A percentile compares a stretch with the other conserved stretches of the same genome.
Conservation (phyloP, 2,329 filamentous ascomycete genomes). For the Myriosclerotinia duriaeana region DNA sequence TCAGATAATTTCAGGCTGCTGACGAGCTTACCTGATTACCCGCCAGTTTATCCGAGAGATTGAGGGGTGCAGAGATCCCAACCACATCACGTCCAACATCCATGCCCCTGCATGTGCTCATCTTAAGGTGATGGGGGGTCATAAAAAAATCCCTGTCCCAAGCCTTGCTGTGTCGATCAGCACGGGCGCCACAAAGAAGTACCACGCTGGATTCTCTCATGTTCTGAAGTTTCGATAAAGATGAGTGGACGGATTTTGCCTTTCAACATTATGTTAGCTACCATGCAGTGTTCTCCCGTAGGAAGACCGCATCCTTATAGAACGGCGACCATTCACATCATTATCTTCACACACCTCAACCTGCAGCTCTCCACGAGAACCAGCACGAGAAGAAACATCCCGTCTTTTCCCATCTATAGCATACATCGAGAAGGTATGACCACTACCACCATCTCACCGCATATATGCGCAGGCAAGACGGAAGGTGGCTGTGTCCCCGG, state of each 20-base stretch:
- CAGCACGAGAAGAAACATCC: slow-evolving; percentile 23
- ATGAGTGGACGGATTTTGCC: slow-evolving; percentile 18
- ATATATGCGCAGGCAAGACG: slow-evolving; percentile 14
- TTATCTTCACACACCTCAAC: slow-evolving; percentile 22
- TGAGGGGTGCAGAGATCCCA: slow-evolving; percentile 25
- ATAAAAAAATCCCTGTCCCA: slow-evolving; percentile 18
- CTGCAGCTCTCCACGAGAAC: slow-evolving; percentile 25
- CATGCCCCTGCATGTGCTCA: slow-evolving; percentile 25
- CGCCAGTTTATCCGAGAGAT: slow-evolving; percentile 26
- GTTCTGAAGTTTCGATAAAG: slow-evolving; percentile 14
- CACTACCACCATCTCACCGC: slow-evolving; percentile 7
- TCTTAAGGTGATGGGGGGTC: slow-evolving; percentile 25
- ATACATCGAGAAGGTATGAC: slow-evolving; percentile 17
- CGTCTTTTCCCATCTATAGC: slow-evolving; percentile 22
- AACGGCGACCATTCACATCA: slow-evolving; percentile 25
- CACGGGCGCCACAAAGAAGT: slow-evolving; percentile 25
- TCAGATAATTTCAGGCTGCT: slow-evolving; percentile 21
- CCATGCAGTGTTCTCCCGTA: slow-evolving; percentile 24
- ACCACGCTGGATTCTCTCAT: slow-evolving; percentile 20
- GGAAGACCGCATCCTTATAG: slow-evolving; percentile 23
- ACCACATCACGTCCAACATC: slow-evolving; percentile 21
- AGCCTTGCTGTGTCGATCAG: slow-evolving; percentile 23
- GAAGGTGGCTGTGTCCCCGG: slow-evolving; percentile 24
- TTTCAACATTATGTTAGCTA: slow-evolving; percentile 15
- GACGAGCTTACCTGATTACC: slow-evolving; percentile 23